Evolutionary conservation across 208 protist genomes (phyloP).

Genomic region (Naegleria lovaniensis): DNA sequence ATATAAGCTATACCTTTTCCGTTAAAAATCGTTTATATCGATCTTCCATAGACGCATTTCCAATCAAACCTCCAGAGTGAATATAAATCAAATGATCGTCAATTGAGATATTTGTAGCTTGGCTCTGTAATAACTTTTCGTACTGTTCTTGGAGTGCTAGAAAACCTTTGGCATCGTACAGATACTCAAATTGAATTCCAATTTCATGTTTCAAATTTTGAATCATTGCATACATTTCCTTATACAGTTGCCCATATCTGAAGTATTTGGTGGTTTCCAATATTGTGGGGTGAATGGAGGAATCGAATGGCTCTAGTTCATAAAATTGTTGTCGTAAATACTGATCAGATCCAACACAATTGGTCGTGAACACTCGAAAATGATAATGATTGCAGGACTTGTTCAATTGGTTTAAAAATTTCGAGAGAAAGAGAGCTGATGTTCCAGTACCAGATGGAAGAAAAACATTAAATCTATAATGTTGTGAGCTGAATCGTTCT

Average conservation of each 20-base stretch:
- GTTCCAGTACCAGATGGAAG: neutral
- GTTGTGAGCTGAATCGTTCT: neutral
- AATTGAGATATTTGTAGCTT: too few species aligned
- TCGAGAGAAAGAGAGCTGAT: neutral
- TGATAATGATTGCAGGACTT: neutral
- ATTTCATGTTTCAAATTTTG: neutral
- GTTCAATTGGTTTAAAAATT: neutral
- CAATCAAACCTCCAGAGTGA: neutral
- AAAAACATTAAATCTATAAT: neutral
- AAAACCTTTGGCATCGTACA: neutral
- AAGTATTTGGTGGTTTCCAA: neutral
- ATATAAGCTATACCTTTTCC: too few species aligned
- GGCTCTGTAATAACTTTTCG: neutral
- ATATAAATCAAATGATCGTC: neutral
- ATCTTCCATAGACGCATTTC: neutral
- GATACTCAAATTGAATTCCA: neutral
- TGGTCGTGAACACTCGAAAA: neutral
- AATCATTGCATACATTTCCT: neutral
- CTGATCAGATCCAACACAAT: neutral
- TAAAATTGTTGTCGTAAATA: neutral
- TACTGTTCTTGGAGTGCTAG: neutral
- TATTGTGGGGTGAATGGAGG: neutral
- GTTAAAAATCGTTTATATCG: neutral
- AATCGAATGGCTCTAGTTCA: neutral
- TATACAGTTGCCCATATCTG: neutral